Conservation (phyloP, 2,329 filamentous ascomycete species). For the Didymella pinodella region DNA sequence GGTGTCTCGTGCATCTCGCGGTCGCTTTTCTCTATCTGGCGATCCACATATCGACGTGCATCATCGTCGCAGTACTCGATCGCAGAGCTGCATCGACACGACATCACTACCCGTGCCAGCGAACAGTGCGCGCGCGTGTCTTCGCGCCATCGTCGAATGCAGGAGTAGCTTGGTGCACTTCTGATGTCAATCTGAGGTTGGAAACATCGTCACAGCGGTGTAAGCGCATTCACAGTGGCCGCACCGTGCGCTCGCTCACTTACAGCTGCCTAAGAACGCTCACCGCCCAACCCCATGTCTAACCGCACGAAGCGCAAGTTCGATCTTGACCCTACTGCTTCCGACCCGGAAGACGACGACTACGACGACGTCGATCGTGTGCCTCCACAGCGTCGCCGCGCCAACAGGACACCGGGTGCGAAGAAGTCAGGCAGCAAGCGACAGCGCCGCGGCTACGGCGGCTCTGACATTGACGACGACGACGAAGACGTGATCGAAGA, state of each 20-base stretch:
- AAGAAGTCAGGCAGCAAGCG: constrained; percentile 47
- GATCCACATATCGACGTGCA: constrained; percentile 23
- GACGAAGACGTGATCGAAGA: constrained; percentile 60
- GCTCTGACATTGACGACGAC: constrained; percentile 52
- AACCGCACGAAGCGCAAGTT: constrained; percentile 52
- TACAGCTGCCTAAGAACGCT: constrained; percentile 29
- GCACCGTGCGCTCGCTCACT: constrained; percentile 25
- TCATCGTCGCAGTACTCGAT: constrained; percentile 26
- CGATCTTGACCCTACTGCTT: constrained; percentile 51
- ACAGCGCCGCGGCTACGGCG: constrained; percentile 44
- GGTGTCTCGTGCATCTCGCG: constrained; percentile 21
- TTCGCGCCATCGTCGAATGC: constrained; percentile 33
- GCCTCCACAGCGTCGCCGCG: constrained; percentile 42
- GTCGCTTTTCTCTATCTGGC: constrained; percentile 9
- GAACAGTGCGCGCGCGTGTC: constrained; percentile 30
- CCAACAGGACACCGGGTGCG: constrained; percentile 35
- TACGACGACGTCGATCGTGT: constrained; percentile 46
- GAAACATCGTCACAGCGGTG: constrained; percentile 31
- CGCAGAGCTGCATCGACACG: constrained; percentile 34
- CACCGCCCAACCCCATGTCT: constrained; percentile 45
- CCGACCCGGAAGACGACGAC: constrained; percentile 51
- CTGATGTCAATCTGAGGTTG: constrained; percentile 35
- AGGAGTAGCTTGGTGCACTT: constrained; percentile 27
- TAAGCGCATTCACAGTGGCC: constrained; percentile 29
- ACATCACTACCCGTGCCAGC: constrained; percentile 27